These are phyloP conservation scores for Sarcodon sp. DNA, from an alignment of 768 basidiomycete species.

Conservation along the genomic window DNA sequence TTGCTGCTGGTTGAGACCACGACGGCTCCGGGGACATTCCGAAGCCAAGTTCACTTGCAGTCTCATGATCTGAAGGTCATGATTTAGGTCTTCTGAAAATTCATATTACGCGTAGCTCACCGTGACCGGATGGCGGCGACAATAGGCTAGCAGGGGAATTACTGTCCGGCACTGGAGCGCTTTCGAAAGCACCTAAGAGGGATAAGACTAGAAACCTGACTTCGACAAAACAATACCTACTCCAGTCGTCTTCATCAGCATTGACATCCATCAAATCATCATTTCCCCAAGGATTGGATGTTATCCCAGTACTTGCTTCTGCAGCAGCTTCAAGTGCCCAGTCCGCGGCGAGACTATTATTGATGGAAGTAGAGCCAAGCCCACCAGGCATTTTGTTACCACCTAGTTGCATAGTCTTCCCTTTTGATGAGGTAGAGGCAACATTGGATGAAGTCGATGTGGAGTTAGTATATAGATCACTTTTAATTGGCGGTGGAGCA, in stretches of 20 bases:
- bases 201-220: not conserved
- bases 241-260: constrained; percentile 92
- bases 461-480: not conserved
- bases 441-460: constrained; percentile 3
- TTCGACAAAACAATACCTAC: constrained; percentile 28
- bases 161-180: constrained; percentile 12
- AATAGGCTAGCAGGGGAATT: no score
- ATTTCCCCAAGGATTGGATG: constrained; percentile 47
- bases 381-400: constrained; percentile 31
- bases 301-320: constrained; percentile 7
- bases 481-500: constrained; percentile 1
- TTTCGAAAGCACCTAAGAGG: constrained; percentile 18
- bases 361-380: constrained; percentile 23
- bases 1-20: not conserved
- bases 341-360: constrained; percentile 48
- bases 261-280: constrained; percentile 88
- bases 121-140: no score
- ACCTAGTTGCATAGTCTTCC: constrained; percentile 62
- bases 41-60: no score
- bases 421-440: constrained; percentile 17
- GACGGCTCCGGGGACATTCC: not conserved
- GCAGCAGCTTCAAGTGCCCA: constrained; percentile 29
- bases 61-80: no score
- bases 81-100: no score
- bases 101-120: no score